Evolutionary conservation across 176 grass and related monocot genomes (phyloP), one percentile per base, ranked within the genome.

Genomic region (Tillandsia fasciculata): DNA sequence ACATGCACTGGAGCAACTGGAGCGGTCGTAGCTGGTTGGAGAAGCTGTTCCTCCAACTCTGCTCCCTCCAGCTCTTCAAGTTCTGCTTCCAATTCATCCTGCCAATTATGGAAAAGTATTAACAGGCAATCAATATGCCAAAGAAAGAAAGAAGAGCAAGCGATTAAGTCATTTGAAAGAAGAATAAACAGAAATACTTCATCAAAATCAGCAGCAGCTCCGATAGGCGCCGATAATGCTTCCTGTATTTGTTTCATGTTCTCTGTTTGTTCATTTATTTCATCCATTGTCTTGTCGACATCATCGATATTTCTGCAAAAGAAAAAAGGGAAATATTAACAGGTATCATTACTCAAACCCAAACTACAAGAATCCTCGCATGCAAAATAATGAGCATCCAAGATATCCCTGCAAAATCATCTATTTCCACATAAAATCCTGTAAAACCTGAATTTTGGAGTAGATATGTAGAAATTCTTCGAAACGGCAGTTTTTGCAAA

Each of bases 221-320:
- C 89, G 63, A 91, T 75, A 71, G 88, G 20, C 0, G 20, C 20
- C 20, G 20, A 20, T 20, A 20, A 20, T 20, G 20, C 20, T 20
- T 20, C 20, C 28, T 91, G 89, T 83, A 91, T 91, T 78, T 91
- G 89, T 85, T 91, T 91, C 89, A 91, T 91, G 80, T 91, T 91
- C 69, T 91, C 89, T n/a, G 89, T 88, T 56, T 88, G 85, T 42
- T 91, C 89, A 2, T 91, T 91, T 66, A 91, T 91, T 87, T 91
- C 85, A 23, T 88, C 89, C 89, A 91, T 91, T 63, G 89, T 91
- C 82, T 91, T 91, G 48, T 91, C 89, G 0, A 91, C 89, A 18
- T 91, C 89, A 57, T 91, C 89, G 75, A 91, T 91, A 72, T 91
- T 91, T 72, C 89, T 91, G 73, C 27, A 85, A 7, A 14, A 56